A percentile compares a stretch with the other conserved stretches of the same genome.
These are phyloP conservation scores for Pseudopediastrum boryanum DNA, from an alignment of 139 green algal species.

Conservation along the genomic window DNA sequence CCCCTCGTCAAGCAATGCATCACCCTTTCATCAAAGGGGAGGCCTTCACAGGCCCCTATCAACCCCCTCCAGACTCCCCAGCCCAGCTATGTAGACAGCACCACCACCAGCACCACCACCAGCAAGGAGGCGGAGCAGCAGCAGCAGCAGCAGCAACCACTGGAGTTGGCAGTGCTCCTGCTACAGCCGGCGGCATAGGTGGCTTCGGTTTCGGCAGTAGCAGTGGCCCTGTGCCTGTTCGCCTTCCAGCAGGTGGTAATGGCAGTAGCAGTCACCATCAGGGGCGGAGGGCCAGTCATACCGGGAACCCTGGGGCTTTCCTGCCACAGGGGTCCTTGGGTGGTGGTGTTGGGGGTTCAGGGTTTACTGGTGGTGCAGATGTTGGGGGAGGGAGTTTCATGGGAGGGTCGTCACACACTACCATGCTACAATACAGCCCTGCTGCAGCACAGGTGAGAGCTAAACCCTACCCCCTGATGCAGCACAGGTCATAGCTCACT, in stretches of 20 bases:
- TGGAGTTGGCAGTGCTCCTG: neutral
- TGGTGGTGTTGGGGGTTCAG: neutral
- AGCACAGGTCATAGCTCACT: neutral
- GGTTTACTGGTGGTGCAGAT: slow-evolving; percentile 4
- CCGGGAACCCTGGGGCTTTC: neutral
- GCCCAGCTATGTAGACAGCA: slow-evolving; percentile 5
- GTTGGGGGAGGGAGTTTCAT: slow-evolving; percentile 19
- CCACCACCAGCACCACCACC: slow-evolving; percentile 5
- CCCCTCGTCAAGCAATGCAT: slow-evolving; percentile 76
- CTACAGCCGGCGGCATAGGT: neutral
- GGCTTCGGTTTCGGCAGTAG: too few relatives aligned
- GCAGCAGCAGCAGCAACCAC: slow-evolving; percentile 8
- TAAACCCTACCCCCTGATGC: too few relatives aligned
- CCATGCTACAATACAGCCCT: slow-evolving; percentile 35
- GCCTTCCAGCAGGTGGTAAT: neutral
- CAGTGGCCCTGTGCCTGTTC: slow-evolving; percentile 1
- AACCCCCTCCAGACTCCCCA: slow-evolving; percentile 59
- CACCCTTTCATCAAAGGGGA: slow-evolving; percentile 91
- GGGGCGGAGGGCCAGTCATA: neutral
- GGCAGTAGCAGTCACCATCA: neutral
- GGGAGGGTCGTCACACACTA: slow-evolving; percentile 19
- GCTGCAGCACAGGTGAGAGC: slow-evolving; percentile 28
- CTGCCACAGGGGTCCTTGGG: too few relatives aligned
- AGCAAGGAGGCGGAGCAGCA: neutral
- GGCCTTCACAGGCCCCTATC: slow-evolving; percentile 75